These are phyloP conservation scores for Cylindrotheca fusiformis DNA, from an alignment of 108 stramenopile species.

Conservation along the genomic window DNA sequence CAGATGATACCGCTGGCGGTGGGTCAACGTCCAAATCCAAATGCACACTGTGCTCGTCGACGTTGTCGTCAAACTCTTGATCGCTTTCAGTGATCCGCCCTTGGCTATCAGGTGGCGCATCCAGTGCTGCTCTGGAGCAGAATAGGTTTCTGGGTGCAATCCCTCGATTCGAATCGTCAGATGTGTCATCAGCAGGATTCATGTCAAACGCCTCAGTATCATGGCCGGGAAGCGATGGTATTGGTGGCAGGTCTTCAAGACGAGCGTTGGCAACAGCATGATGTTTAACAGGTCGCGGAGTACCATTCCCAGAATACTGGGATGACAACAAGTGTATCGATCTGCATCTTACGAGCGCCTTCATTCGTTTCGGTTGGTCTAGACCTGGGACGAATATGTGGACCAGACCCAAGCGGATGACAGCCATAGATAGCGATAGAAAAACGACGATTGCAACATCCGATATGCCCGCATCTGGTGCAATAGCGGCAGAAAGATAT, in stretches of 20 bases:
- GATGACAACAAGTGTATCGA: slow-evolving; percentile 69
- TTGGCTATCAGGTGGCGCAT: not conserved
- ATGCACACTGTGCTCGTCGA: slow-evolving; percentile 6
- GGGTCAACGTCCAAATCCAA: slow-evolving; percentile 7
- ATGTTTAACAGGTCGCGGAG: slow-evolving; percentile 16
- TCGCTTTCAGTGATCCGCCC: slow-evolving; percentile 1
- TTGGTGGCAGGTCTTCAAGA: not conserved
- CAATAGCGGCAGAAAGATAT: slow-evolving; percentile 10
- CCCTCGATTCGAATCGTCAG: not conserved
- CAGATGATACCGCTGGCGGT: slow-evolving; percentile 27
- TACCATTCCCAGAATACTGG: slow-evolving; percentile 43
- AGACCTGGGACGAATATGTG: slow-evolving; percentile 64
- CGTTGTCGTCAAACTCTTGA: slow-evolving; percentile 8
- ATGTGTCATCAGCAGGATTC: not conserved
- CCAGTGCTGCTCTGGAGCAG: not conserved
- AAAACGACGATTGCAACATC: slow-evolving; percentile 57
- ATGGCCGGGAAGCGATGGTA: not conserved
- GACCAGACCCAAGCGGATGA: slow-evolving; percentile 56
- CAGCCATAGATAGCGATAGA: slow-evolving; percentile 48
- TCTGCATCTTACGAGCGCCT: slow-evolving; percentile 68
- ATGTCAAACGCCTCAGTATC: not conserved
- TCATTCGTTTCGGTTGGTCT: slow-evolving; percentile 44
- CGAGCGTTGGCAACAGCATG: not conserved
- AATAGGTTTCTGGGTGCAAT: not conserved
- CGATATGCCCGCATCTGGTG: slow-evolving; percentile 26